These are phyloP conservation scores for Lanmaoa pseudosensibilis DNA, from an alignment of 768 basidiomycete species.

Conservation along the genomic window DNA sequence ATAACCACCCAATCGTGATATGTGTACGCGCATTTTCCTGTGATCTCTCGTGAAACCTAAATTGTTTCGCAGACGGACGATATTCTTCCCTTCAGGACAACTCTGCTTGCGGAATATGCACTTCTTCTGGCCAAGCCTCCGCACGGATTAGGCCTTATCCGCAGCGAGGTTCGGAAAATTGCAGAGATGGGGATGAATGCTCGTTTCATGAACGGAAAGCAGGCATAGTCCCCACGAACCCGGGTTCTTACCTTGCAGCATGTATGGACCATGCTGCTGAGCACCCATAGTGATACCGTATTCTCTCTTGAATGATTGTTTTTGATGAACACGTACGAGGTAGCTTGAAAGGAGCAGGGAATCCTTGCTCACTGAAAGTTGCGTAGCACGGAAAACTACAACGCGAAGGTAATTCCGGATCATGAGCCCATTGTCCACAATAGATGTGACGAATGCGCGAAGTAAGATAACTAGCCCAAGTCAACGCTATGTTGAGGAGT, in stretches of 20 bases:
- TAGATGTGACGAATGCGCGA: background rate
- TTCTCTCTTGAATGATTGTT: too few species aligned
- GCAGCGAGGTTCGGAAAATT: slow-evolving; percentile 54
- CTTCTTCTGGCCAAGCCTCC: slow-evolving; percentile 73
- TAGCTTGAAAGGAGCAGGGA: too few species aligned
- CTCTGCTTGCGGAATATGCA: slow-evolving; percentile 76
- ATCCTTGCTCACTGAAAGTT: background rate
- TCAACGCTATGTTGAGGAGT: too few species aligned
- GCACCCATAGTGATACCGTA: background rate
- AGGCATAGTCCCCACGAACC: background rate
- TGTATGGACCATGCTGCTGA: background rate
- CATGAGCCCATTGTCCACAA: background rate
- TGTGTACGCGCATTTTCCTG: slow-evolving; percentile 50
- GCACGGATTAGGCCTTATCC: slow-evolving; percentile 64
- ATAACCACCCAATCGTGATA: slow-evolving; percentile 69
- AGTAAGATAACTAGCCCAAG: background rate
- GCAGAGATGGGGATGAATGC: slow-evolving; percentile 61
- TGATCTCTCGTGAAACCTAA: background rate
- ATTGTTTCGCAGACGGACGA: slow-evolving; percentile 69
- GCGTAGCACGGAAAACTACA: background rate
- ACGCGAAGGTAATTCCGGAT: background rate
- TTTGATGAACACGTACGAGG: background rate
- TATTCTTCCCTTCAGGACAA: slow-evolving; percentile 73
- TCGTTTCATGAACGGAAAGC: slow-evolving; percentile 16
- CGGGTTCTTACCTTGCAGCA: background rate